Evolutionary conservation across 257 asterid species (phyloP), one percentile per base, ranked within the genome.

Genomic region (Scutellaria barbata): DNA sequence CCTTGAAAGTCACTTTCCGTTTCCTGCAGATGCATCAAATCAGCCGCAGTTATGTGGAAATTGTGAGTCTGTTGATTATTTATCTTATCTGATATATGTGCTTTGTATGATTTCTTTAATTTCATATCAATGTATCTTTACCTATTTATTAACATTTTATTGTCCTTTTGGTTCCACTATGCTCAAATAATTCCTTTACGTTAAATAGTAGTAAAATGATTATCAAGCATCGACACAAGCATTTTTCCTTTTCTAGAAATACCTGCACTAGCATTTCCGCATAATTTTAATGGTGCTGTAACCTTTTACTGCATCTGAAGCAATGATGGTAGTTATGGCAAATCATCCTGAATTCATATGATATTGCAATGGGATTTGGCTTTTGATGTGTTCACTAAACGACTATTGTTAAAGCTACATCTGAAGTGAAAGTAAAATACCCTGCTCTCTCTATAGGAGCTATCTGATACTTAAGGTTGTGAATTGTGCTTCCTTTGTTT

Each of bases 31-130:
- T 48, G 81, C 77, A 62, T 71, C 96, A 48, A 88, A 88, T 77
- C 96, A 86, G 82, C 87, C 68, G 39, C 96, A 84, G 74, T 78
- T 84, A 62, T 80, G 83, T 77, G 90, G 87, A 84, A 84, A 85
- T 47, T 62, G 98, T 92, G 74, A 83, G 96, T 88, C 10, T 46
- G 6, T 42, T 13, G 16, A 2, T 51, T 72, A 5, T 65, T 11
- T 46, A 43, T 42, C 67, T 8, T 25, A 63, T 57, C 17, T 45
- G 12, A 33, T 39, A 51, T 40, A 14, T 45, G 17, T 10, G 25
- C 14, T 66, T 17, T 63, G 3, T 67, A 66, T 13, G 42, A 46
- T 22, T 70, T 10, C 51, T 52, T 8, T 60, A 41, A 39, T 35
- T 51, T 22, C 50, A 35, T 35, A 42, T 22, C 14, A 10, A 22